Conservation (phyloP, 352 stramenopile genomes). For the Detonula confervacea region DNA sequence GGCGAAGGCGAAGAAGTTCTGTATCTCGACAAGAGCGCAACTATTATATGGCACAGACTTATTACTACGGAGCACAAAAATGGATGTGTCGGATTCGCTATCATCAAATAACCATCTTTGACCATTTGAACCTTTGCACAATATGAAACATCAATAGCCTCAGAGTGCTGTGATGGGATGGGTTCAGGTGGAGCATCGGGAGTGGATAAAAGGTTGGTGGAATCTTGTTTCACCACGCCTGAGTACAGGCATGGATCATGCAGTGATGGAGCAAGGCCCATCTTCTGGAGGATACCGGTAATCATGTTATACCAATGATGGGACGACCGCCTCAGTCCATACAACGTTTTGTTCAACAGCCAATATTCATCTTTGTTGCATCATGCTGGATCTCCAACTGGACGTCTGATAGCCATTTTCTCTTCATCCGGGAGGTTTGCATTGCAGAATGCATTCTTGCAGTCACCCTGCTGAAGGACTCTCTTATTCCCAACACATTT, state of each 20-base stretch:
- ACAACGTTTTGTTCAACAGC: not conserved
- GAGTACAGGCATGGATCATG: too few relatives aligned
- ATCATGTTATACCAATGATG: not conserved
- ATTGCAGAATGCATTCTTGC: not conserved
- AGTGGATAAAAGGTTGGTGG: not conserved
- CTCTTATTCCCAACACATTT: not conserved
- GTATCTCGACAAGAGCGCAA: too few relatives aligned
- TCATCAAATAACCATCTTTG: too few relatives aligned
- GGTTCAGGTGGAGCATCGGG: not conserved
- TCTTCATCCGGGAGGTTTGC: not conserved
- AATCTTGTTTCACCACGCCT: not conserved
- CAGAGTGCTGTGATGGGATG: too few relatives aligned
- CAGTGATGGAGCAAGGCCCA: not conserved
- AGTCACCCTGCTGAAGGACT: not conserved
- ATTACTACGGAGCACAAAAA: too few relatives aligned
- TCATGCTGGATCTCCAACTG: not conserved
- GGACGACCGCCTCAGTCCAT: constrained; percentile 11
- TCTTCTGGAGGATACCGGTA: not conserved
- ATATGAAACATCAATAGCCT: too few relatives aligned
- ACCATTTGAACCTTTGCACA: too few relatives aligned
- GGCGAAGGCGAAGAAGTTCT: too few relatives aligned
- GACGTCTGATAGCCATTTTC: not conserved
- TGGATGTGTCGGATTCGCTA: too few relatives aligned
- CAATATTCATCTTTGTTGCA: not conserved
- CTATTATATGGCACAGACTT: too few relatives aligned